Conservation (phyloP, 2,329 filamentous ascomycete genomes). For the Fusarium cyanostomum region DNA sequence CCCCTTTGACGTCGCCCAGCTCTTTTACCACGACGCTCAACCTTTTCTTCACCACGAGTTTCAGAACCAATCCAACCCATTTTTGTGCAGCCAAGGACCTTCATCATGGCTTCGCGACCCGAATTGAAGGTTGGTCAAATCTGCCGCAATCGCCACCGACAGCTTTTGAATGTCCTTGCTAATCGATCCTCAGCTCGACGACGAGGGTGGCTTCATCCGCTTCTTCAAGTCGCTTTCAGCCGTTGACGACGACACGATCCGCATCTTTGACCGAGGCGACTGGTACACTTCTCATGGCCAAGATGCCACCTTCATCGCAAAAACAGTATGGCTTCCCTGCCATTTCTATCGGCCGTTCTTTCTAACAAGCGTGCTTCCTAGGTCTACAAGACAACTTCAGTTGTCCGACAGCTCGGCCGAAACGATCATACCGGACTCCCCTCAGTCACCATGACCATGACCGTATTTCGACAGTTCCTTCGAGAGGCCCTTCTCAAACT, state of each 20-base stretch:
- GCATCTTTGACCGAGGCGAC: slow-evolving; percentile 93
- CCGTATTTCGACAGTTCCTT: slow-evolving; percentile 94
- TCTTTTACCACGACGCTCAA: slow-evolving; percentile 13
- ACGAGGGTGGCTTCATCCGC: slow-evolving; percentile 95
- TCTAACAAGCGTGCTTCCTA: slow-evolving; percentile 46
- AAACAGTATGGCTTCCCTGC: slow-evolving; percentile 62
- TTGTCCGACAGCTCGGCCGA: slow-evolving; percentile 87
- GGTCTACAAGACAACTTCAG: slow-evolving; percentile 98
- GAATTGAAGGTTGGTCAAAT: slow-evolving; percentile 69
- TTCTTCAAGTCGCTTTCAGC: slow-evolving; percentile 89
- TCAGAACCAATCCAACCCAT: slow-evolving; percentile 5
- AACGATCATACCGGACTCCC: slow-evolving; percentile 85
- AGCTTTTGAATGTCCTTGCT: background rate
- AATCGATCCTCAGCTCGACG: slow-evolving; percentile 75
- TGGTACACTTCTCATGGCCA: slow-evolving; percentile 95
- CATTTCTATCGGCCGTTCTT: background rate
- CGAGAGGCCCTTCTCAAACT: slow-evolving; percentile 92
- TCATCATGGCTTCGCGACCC: slow-evolving; percentile 74
- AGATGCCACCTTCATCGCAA: slow-evolving; percentile 84
- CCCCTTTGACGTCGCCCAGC: slow-evolving; percentile 19
- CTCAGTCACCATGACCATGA: slow-evolving; percentile 94
- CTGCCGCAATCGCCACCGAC: too few relatives aligned
- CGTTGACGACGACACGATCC: slow-evolving; percentile 77
- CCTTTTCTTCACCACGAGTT: slow-evolving; percentile 8
- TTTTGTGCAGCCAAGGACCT: slow-evolving; percentile 5